phyloP scores from a whole-genome alignment of 108 stramenopile species.

The Cafeteria roenbergensis region DNA sequence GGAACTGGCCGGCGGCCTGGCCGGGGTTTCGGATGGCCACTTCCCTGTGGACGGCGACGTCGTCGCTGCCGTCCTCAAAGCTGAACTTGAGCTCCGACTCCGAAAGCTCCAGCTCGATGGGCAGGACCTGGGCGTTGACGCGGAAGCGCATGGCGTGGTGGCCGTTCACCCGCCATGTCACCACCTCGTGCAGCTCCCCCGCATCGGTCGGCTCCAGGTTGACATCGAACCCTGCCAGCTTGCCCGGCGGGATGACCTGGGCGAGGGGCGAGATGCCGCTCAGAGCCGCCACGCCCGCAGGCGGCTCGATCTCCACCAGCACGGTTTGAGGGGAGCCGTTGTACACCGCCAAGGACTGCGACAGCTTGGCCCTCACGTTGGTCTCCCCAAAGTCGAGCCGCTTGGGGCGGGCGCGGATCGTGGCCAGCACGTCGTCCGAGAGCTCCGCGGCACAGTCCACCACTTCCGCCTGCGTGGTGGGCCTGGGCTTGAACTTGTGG shows the following conservation, averaged over 20 bases:
- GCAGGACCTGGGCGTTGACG: slow-evolving; percentile 29
- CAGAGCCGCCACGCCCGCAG: slow-evolving; percentile 23
- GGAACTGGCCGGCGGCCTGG: slow-evolving; percentile 27
- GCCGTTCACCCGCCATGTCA: slow-evolving; percentile 30
- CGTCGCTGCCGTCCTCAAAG: slow-evolving; percentile 19
- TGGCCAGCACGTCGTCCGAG: slow-evolving; percentile 16
- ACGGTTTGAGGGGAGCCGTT: slow-evolving; percentile 27
- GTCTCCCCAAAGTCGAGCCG: slow-evolving; percentile 32
- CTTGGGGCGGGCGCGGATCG: slow-evolving; percentile 10
- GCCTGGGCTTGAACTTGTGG: slow-evolving; percentile 38
- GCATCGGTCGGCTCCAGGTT: slow-evolving; percentile 10
- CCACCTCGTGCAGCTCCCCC: slow-evolving; percentile 3
- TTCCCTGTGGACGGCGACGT: slow-evolving; percentile 4
- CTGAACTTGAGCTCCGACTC: slow-evolving; percentile 8
- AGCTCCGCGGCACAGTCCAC: slow-evolving; percentile 34
- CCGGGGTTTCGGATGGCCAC: slow-evolving; percentile 32
- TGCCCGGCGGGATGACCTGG: slow-evolving; percentile 29
- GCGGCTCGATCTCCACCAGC: slow-evolving; percentile 17
- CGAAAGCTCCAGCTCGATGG: slow-evolving; percentile 20
- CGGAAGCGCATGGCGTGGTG: slow-evolving; percentile 26
- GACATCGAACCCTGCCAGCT: slow-evolving; percentile 35
- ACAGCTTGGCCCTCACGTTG: slow-evolving; percentile 18
- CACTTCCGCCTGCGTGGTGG: slow-evolving; percentile 44
- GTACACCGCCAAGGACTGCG: slow-evolving; percentile 29
- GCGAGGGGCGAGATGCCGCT: slow-evolving; percentile 5